Percentiles rank a stretch among this genome's conserved stretches.
These are phyloP conservation scores for Allantophomopsis cytisporea DNA, from an alignment of 2,329 filamentous ascomycete species.

Conservation along the genomic window DNA sequence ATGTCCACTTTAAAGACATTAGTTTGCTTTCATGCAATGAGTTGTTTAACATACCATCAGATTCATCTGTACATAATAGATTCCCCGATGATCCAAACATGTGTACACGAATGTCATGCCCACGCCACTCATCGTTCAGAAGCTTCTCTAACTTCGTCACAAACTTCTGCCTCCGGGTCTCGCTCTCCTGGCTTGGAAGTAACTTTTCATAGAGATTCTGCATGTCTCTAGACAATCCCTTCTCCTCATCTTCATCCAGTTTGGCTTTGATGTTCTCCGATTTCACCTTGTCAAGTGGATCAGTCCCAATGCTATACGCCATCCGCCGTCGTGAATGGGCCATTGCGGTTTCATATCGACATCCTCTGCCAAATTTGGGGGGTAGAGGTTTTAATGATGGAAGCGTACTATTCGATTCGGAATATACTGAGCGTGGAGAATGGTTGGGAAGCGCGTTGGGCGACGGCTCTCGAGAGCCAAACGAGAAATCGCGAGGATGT, in stretches of 20 bases:
- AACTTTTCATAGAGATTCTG: conserved; percentile 72
- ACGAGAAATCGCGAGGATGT: conserved; percentile 69
- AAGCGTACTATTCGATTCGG: conserved; percentile 68
- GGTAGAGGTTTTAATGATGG: conserved; percentile 54
- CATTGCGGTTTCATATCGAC: conserved; percentile 80
- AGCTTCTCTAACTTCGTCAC: conserved; percentile 80
- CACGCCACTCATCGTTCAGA: conserved; percentile 85
- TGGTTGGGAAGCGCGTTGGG: conserved; percentile 65
- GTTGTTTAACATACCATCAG: conserved; percentile 59
- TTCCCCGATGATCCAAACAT: conserved; percentile 98
- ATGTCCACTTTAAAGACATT: conserved; percentile 60
- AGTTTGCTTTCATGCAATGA: background rate
- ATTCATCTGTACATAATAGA: conserved; percentile 85
- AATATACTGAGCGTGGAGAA: conserved; percentile 82
- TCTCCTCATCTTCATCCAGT: conserved; percentile 59
- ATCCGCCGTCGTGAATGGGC: conserved; percentile 74
- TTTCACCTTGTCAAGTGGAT: conserved; percentile 60
- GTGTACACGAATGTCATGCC: conserved; percentile 76
- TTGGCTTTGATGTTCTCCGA: conserved; percentile 59
- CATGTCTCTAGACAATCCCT: conserved; percentile 69
- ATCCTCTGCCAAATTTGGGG: conserved; percentile 40
- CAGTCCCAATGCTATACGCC: conserved; percentile 79
- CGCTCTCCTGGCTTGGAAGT: conserved; percentile 68
- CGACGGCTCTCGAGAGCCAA: conserved; percentile 68
- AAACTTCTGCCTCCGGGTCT: conserved; percentile 60